Conservation (phyloP, 306 rosid species). For the Pachyrhizus erosus region DNA sequence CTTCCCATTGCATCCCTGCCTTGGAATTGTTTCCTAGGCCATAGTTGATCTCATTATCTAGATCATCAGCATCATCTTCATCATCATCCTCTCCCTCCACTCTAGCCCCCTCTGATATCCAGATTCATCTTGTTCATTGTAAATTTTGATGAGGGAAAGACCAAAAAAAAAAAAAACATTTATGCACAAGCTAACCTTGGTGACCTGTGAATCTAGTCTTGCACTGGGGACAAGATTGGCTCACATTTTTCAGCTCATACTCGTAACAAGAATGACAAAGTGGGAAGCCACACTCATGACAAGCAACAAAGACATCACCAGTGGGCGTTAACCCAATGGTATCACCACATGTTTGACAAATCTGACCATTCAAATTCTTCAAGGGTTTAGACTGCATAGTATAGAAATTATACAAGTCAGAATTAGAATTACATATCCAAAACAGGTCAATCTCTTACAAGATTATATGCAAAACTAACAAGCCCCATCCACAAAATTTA, state of each 20-base stretch:
- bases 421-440: constrained; percentile 27
- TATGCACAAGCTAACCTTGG: constrained; percentile 63
- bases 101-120: constrained; percentile 71
- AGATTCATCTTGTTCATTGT: constrained; percentile 44
- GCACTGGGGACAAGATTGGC: constrained; percentile 92
- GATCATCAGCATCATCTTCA: constrained; percentile 81
- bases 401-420: constrained; percentile 27
- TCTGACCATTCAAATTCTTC: constrained; percentile 82
- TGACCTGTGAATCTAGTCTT: constrained; percentile 87
- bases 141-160: constrained; percentile 9
- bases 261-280: constrained; percentile 89
- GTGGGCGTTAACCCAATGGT: constrained; percentile 73
- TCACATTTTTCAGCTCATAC: constrained; percentile 81
- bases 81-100: constrained; percentile 87
- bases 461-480: background rate
- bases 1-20: constrained; percentile 78
- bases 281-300: constrained; percentile 95
- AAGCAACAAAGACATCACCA: constrained; percentile 87
- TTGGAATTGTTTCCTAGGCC: constrained; percentile 62
- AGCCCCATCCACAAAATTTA: background rate
- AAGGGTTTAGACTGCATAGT: constrained; percentile 75
- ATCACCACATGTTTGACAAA: constrained; percentile 94
- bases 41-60: constrained; percentile 81
- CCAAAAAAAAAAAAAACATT: constrained; percentile 5
- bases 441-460: background rate